phyloP scores from a whole-genome alignment of 2,329 filamentous ascomycete genomes.

The Corynespora cassiicola region DNA sequence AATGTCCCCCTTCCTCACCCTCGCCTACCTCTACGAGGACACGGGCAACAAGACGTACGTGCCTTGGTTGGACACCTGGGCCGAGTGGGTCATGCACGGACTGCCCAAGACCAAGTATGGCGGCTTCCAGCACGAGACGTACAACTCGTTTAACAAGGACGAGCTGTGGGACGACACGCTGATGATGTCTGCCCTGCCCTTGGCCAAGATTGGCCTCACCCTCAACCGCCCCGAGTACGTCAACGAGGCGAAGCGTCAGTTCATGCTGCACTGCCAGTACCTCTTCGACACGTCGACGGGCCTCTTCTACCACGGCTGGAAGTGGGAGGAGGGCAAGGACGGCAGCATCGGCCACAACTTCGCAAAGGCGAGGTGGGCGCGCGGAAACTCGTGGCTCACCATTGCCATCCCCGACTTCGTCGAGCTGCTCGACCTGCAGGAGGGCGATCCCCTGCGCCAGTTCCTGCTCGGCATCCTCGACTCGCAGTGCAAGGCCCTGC shows the following conservation, averaged over 20 bases:
- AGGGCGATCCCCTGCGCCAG: slow-evolving; percentile 65
- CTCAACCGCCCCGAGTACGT: slow-evolving; percentile 75
- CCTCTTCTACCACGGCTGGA: slow-evolving; percentile 84
- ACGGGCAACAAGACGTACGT: slow-evolving; percentile 72
- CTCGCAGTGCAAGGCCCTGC: slow-evolving; percentile 72
- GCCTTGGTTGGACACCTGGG: slow-evolving; percentile 82
- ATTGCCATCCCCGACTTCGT: slow-evolving; percentile 85
- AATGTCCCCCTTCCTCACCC: slow-evolving; percentile 78
- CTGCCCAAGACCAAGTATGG: slow-evolving; percentile 74
- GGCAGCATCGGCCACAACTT: slow-evolving; percentile 64
- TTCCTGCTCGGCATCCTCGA: slow-evolving; percentile 69
- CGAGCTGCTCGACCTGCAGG: slow-evolving; percentile 70
- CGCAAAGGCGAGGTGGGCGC: slow-evolving; percentile 61
- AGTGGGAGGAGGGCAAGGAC: slow-evolving; percentile 66
- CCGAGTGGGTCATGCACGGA: slow-evolving; percentile 82
- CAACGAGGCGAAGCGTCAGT: slow-evolving; percentile 78
- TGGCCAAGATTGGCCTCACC: slow-evolving; percentile 79
- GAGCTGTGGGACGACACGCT: slow-evolving; percentile 86
- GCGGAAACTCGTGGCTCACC: slow-evolving; percentile 77
- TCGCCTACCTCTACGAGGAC: slow-evolving; percentile 80
- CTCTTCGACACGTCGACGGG: slow-evolving; percentile 75
- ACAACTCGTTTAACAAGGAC: slow-evolving; percentile 72
- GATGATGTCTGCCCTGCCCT: slow-evolving; percentile 85
- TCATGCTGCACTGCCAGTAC: slow-evolving; percentile 79
- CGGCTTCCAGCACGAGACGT: slow-evolving; percentile 79